Evolutionary conservation across 148 eudicot species (phyloP).

Genomic region (Heliosperma pusillum): DNA sequence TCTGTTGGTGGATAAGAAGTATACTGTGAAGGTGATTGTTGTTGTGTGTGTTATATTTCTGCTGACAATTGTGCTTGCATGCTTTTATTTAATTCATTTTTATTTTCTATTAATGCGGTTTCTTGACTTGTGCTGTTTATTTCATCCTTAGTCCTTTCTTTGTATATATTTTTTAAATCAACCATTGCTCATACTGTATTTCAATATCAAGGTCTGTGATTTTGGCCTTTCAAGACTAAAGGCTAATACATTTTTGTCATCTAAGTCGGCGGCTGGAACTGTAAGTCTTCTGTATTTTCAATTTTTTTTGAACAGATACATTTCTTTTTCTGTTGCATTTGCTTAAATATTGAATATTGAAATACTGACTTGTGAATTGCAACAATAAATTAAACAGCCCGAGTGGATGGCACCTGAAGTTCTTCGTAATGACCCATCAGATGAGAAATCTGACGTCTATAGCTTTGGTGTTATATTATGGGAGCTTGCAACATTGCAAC

Average conservation of each 20-base stretch:
- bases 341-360: background rate
- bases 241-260: slow-evolving; percentile 84
- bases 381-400: slow-evolving; percentile 41
- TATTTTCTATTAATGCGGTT: background rate
- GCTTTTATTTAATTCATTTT: background rate
- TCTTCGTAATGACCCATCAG: slow-evolving; percentile 89
- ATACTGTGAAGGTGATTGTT: slow-evolving; percentile 82
- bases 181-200: background rate
- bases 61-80: background rate
- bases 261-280: slow-evolving; percentile 97
- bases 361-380: background rate
- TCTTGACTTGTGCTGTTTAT: background rate
- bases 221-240: slow-evolving; percentile 96
- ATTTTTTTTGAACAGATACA: background rate
- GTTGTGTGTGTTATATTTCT: background rate
- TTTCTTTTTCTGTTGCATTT: slow-evolving; percentile 3
- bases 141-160: slow-evolving; percentile 2
- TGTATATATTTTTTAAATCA: background rate
- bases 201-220: slow-evolving; percentile 66
- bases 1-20: slow-evolving; percentile 86
- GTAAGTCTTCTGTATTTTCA: slow-evolving; percentile 42
- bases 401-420: slow-evolving; percentile 99
- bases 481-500: slow-evolving; percentile 93
- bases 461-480: slow-evolving; percentile 96
- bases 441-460: slow-evolving; percentile 95